Base-by-base conservation (phyloP, 139 green algal species). In the Gonium pectorale region DNA sequence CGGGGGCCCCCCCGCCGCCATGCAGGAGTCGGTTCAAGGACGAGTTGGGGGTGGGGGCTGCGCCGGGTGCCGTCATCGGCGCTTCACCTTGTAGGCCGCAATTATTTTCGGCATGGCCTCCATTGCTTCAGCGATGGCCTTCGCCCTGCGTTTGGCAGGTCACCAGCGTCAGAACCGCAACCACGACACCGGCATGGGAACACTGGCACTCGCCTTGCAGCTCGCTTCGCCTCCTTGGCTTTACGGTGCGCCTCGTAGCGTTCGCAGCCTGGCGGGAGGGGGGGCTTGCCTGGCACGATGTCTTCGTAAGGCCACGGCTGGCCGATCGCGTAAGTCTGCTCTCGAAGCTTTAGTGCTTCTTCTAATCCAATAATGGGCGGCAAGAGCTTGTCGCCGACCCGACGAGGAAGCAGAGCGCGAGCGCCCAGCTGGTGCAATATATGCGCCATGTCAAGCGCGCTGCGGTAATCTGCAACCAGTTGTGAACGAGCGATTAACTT, bases 401-500 rank as follows among this genome's bases (percentile, higher is more conserved):
- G 35, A 1, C 60, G 77, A 2, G 77, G 62, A 26, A 66, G 43
- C 2, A 83, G 77, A 60, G 77, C 77, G 17, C 38, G 41, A 8
- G 60, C 60, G 0, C 77, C 77, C 2, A 83, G 29, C 4, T 62
- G 77, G 26, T 64, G 60, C 2, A 83, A 33, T 5, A 83, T 9
- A 22, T 83, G 77, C 15, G 77, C 77, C 77, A 83, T 83, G 2
- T 37, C n/a, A n/a, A n/a, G n/a, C n/a, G n/a, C n/a, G n/a, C n/a
- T n/a, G n/a, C n/a, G n/a, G n/a, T n/a, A n/a, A n/a, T n/a, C n/a
- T n/a, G n/a, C n/a, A n/a, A n/a, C n/a, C n/a, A n/a, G n/a, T n/a
- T n/a, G n/a, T n/a, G n/a, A n/a, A n/a, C n/a, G n/a, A n/a, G n/a
- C n/a, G n/a, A n/a, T n/a, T n/a, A n/a, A n/a, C n/a, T n/a, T n/a